Base-by-base conservation (phyloP, 106 monocot genomes). In the Dendrobium catenatum region DNA sequence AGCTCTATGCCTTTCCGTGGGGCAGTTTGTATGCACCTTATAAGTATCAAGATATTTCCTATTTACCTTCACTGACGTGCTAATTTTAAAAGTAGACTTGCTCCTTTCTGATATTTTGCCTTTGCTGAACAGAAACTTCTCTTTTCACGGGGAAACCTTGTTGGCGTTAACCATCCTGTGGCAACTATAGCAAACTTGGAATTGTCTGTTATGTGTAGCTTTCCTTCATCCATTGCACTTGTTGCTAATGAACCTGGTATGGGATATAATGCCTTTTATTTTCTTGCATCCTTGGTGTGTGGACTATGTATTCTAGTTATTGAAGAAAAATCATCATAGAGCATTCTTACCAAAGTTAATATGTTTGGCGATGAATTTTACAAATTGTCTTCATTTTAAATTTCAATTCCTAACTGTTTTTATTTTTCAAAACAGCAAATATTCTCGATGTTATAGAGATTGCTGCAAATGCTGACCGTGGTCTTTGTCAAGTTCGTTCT, bases 101-200 rank as follows among this genome's bases (percentile, higher is more conserved):
- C 15, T 78, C 24, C 26, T 54, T 24, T 73, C 59, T 72, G 1
- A 49, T 10, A 11, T 41, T 82, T 46, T 84, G 33, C 13, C 42
- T 77, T 84, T 76, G 66, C 46, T 81, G 17, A 31, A 42, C 87
- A 99, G 99, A 89, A 90, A 88, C 81, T 95, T 72, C 64, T 88
- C 6, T 99, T 99, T 89, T 93, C 95, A 68, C 95, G 93, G 77
- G 99, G 95, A 89, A 99, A 99, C 84, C 78, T 95, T 42, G 82
- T 81, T 82, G 99, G 95, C 48, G 80, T 77, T 55, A 86, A 80
- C 81, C 95, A 99, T 90, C 88, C 84, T 72, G 19, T 91, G 43
- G 84, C 91, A 75, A 84, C 85, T 73, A 78, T 95, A 41, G 89
- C 88, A 85, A 85, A 77, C 68, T 67, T 80, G 46, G 82, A 93